Percentiles rank a stretch among this genome's conserved stretches.
phyloP scores from a whole-genome alignment of 345 rosid genomes.

The Rubroshorea leprosula region DNA sequence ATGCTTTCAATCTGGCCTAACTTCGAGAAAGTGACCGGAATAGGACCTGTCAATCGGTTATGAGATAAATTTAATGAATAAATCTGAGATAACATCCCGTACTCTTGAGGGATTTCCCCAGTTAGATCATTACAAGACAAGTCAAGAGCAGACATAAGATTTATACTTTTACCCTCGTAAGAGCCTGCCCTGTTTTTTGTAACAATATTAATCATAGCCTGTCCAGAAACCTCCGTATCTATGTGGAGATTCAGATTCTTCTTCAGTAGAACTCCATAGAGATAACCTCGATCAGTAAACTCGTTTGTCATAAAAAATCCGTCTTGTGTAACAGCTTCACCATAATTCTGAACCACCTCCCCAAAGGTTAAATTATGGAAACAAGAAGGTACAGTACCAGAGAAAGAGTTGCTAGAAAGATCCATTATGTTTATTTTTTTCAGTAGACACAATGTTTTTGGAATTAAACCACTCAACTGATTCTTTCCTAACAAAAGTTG shows the following conservation, averaged over 20 bases:
- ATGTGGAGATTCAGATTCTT: no score
- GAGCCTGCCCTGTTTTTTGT: neutral
- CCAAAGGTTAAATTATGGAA: no score
- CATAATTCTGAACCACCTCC: neutral
- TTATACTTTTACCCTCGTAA: neutral
- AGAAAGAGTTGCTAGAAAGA: constrained; percentile 12
- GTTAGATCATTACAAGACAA: constrained; percentile 17
- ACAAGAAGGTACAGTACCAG: accelerated
- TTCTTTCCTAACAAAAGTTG: neutral
- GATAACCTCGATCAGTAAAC: neutral
- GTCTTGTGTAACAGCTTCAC: neutral
- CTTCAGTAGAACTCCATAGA: no score
- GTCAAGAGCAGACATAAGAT: constrained; percentile 10
- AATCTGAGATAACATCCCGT: constrained; percentile 5
- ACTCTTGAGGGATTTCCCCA: constrained; percentile 18
- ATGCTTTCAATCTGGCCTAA: constrained; percentile 1
- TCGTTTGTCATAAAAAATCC: neutral
- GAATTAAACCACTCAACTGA: neutral
- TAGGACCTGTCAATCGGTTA: constrained; percentile 16
- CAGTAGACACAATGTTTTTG: neutral
- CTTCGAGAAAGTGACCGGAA: constrained; percentile 15
- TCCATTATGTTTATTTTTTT: neutral
- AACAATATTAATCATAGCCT: no score
- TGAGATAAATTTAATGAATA: constrained; percentile 14
- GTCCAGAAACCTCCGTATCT: no score